These are phyloP conservation scores for Heracleum sosnowskyi DNA, from an alignment of 129 eudicot genomes.

Conservation along the genomic window DNA sequence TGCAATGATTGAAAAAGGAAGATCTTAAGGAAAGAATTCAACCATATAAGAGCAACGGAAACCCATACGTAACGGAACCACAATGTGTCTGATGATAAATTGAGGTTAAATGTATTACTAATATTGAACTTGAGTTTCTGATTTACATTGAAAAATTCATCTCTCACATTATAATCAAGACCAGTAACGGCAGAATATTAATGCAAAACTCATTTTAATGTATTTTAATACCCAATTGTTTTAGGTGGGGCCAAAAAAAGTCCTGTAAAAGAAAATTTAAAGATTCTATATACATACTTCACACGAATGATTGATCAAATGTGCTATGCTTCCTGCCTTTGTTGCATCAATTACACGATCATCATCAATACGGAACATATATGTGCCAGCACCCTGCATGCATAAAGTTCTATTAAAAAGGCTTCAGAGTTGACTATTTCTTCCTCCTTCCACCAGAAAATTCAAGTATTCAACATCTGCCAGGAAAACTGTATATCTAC, in stretches of 20 bases:
- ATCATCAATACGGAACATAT: constrained; percentile 12
- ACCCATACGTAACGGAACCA: background rate
- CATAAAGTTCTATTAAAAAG: background rate
- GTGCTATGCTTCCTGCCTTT: constrained; percentile 98
- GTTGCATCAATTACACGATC: constrained; percentile 94
- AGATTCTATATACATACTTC: constrained; percentile 49
- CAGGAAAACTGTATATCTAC: background rate
- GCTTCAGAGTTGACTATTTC: background rate
- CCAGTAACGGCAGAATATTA: background rate
- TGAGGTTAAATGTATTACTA: background rate
- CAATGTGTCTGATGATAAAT: background rate
- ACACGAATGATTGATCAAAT: constrained; percentile 94
- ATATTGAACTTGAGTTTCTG: background rate
- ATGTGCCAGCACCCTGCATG: constrained; percentile 12
- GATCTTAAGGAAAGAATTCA: background rate
- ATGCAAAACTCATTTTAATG: background rate
- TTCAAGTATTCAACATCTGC: background rate
- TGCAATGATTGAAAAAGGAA: constrained; percentile 26
- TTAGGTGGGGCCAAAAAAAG: background rate
- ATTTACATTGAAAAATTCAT: background rate
- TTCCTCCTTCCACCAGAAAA: background rate
- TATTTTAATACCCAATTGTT: background rate
- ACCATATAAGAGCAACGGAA: background rate
- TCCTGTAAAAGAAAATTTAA: background rate
- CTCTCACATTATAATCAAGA: background rate